Conservation (phyloP, 139 green algal species). For the Mesotaenium endlicherianum region DNA sequence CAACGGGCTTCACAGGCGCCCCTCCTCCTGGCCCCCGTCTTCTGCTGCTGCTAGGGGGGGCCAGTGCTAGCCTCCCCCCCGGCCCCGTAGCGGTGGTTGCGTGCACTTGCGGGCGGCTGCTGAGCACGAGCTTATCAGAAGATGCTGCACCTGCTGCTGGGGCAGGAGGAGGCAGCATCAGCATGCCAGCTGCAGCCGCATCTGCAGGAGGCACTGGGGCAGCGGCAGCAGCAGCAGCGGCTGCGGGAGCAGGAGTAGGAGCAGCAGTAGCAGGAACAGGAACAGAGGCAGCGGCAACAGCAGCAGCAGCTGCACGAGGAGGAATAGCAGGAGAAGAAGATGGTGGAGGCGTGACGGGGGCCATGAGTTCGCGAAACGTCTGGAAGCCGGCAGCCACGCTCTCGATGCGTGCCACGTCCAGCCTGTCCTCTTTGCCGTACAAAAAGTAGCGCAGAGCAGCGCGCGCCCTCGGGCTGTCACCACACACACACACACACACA, state of each 20-base stretch:
- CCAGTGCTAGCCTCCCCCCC: no score
- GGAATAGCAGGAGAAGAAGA: neutral
- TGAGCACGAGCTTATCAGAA: no score
- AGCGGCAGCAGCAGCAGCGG: neutral
- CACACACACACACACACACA: neutral
- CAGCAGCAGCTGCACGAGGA: neutral
- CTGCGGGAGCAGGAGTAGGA: neutral
- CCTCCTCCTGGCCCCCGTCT: neutral
- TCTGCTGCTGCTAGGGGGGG: neutral
- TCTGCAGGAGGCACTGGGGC: neutral
- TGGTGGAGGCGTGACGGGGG: neutral
- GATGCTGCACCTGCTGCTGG: neutral
- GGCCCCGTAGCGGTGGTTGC: neutral
- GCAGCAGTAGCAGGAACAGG: neutral
- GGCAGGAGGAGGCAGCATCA: neutral
- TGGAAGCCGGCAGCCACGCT: conserved; percentile 40
- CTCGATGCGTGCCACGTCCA: conserved; percentile 45
- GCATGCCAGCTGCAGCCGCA: neutral
- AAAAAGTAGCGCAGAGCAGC: conserved; percentile 53
- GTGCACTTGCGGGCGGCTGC: no score
- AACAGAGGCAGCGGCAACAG: neutral
- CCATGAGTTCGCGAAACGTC: conserved; percentile 49
- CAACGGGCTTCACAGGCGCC: no score
- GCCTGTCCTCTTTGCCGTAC: conserved; percentile 37
- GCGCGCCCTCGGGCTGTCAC: conserved; percentile 38